Conservation (phyloP, 495 filamentous ascomycete species). For the Penicillium flavigenum region DNA sequence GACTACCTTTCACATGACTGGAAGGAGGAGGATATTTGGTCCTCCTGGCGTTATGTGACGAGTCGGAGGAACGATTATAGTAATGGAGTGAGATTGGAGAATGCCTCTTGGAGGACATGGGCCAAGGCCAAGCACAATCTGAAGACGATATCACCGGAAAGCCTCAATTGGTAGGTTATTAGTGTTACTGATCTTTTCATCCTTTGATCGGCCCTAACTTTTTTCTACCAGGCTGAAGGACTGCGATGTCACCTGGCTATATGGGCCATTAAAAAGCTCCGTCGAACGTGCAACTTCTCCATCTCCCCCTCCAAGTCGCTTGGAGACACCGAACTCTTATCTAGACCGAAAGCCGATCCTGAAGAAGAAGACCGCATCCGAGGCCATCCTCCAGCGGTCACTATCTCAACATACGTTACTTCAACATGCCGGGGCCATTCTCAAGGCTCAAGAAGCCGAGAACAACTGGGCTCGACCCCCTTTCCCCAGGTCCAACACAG, state of each 20-base stretch:
- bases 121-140: constrained; percentile 82
- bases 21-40: constrained; percentile 97
- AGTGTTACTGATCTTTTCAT: constrained; percentile 13
- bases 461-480: constrained; percentile 44
- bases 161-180: constrained; percentile 74
- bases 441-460: constrained; percentile 81
- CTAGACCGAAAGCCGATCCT: constrained; percentile 86
- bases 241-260: constrained; percentile 96
- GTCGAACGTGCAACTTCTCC: constrained; percentile 40
- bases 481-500: constrained; percentile 61
- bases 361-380: constrained; percentile 95
- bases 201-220: constrained; percentile 3
- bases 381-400: constrained; percentile 90
- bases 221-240: constrained; percentile 76
- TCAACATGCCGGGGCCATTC: constrained; percentile 88
- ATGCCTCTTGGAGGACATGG: constrained; percentile 99
- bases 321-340: constrained; percentile 83
- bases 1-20: constrained; percentile 96
- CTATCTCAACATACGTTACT: constrained; percentile 87
- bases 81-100: constrained; percentile 82
- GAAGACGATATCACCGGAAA: constrained; percentile 83
- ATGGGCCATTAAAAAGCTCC: constrained; percentile 83
- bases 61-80: constrained; percentile 72
- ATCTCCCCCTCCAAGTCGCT: constrained; percentile 55
- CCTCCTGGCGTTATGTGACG: constrained; percentile 92